A percentile compares a stretch with the other conserved stretches of the same genome.
These are phyloP conservation scores for Russula vinacea DNA, from an alignment of 768 basidiomycete species.

Conservation along the genomic window DNA sequence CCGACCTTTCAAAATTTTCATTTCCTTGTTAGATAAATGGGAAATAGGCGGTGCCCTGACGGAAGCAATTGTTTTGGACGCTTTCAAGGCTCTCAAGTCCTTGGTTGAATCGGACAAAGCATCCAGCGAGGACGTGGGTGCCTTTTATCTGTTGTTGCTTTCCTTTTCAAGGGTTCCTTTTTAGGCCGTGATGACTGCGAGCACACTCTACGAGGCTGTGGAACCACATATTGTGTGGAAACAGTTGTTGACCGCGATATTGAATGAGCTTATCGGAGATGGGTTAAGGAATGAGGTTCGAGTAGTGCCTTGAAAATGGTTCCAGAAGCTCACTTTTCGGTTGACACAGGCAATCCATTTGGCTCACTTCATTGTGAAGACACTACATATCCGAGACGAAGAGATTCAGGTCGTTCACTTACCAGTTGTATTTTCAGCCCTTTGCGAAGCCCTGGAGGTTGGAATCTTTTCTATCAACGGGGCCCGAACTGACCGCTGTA, in stretches of 20 bases:
- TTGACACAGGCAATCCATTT: constrained; percentile 58
- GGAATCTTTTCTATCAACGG: constrained; percentile 18
- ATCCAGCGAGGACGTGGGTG: constrained; percentile 57
- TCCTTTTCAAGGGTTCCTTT: constrained; percentile 38
- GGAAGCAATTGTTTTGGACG: constrained; percentile 72
- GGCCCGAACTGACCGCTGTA: not conserved
- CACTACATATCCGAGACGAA: constrained; percentile 80
- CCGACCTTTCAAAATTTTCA: constrained; percentile 92
- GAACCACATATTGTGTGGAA: constrained; percentile 90
- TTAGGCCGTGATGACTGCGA: constrained; percentile 69
- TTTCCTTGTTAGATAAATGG: constrained; percentile 94
- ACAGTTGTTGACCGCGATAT: constrained; percentile 56
- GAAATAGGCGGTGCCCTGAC: constrained; percentile 86
- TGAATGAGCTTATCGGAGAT: constrained; percentile 51
- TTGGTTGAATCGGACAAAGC: constrained; percentile 53
- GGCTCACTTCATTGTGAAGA: constrained; percentile 65
- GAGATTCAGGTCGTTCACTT: constrained; percentile 79
- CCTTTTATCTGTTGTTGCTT: not conserved
- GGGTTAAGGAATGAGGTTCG: constrained; percentile 49
- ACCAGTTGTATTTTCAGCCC: constrained; percentile 70
- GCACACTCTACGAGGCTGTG: constrained; percentile 85
- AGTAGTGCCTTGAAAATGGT: not conserved
- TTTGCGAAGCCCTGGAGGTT: constrained; percentile 65
- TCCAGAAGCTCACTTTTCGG: constrained; percentile 10
- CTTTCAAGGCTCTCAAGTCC: constrained; percentile 67